These are phyloP conservation scores for Mesembryanthemum crystallinum DNA, from an alignment of 148 eudicot species.

Conservation along the genomic window DNA sequence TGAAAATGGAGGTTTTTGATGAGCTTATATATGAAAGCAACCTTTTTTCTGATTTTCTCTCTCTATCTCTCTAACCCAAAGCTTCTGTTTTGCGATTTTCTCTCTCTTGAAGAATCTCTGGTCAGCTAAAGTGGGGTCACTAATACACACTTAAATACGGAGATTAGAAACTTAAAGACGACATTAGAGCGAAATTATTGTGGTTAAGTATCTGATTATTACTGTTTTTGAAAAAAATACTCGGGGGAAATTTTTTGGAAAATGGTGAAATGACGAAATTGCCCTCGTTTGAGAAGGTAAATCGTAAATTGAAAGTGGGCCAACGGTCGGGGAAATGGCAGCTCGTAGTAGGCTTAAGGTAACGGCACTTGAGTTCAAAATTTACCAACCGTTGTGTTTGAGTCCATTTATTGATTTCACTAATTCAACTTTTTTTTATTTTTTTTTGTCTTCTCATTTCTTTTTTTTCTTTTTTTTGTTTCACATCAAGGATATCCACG, in stretches of 20 bases:
- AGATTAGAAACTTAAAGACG: conserved; percentile 18
- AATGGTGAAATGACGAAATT: background rate
- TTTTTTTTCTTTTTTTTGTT: too few relatives aligned
- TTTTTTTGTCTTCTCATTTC: too few relatives aligned
- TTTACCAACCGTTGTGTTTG: background rate
- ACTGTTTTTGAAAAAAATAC: background rate
- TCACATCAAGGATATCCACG: too few relatives aligned
- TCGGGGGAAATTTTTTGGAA: background rate
- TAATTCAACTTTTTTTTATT: too few relatives aligned
- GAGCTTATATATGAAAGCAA: conserved; percentile 1
- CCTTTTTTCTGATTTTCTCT: conserved; percentile 9
- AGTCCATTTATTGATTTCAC: too few relatives aligned
- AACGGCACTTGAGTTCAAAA: background rate
- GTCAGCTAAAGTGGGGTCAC: conserved; percentile 5
- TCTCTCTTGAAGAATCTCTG: conserved; percentile 11
- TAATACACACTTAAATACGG: conserved; percentile 1
- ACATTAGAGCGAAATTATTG: conserved; percentile 25
- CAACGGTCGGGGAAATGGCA: background rate
- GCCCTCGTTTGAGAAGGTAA: background rate
- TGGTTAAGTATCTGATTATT: conserved; percentile 17
- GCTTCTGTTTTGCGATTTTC: background rate
- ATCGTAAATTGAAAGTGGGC: conserved; percentile 4
- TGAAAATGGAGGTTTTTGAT: conserved; percentile 13
- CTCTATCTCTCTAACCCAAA: conserved; percentile 4
- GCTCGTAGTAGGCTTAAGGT: background rate